Evolutionary conservation across 495 filamentous ascomycete genomes (phyloP), one percentile per base, ranked within the genome.

Genomic region (Bathelium albidoporum): DNA sequence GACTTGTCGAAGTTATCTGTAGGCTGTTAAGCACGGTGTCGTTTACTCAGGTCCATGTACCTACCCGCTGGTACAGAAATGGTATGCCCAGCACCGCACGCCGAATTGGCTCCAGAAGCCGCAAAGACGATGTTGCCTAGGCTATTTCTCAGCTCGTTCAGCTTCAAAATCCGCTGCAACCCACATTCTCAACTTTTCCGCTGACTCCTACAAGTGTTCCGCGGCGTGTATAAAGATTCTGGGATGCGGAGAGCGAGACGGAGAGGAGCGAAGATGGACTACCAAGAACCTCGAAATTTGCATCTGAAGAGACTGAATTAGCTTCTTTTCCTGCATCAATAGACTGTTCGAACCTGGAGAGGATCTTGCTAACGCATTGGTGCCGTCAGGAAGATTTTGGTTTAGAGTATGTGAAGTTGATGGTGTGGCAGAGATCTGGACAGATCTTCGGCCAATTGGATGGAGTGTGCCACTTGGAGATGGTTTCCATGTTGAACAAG

Each of bases 261-360:
- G 91, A 95, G 69, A 98, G 88, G 53, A 98, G 82, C 36, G 95
- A 96, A 72, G 89, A 92, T 2, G 91, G 89, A 24, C 89, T 80
- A 58, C 91, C 94, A 65, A 97, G 76, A 32, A 97, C 90, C 71
- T 97, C 90, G 72, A 98, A 98, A 61, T 85, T 85, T 22, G 93
- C 94, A 85, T 97, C 94, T 96, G 64, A 62, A 68, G 1, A 7
- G n/a, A 22, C 12, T 29, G 5, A 29, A 39, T 63, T 39, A 67
- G 60, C 58, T 22, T 32, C 14, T 4, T 32, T 20, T 20, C 60
- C 26, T 59, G 26, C 11, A 22, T 22, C 24, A 36, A 32, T 60
- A 31, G 4, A 9, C 4, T 55, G 31, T 31, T 2, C 26, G 5
- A 68, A 74, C 72, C 72, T 59, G 70, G 69, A 59, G 59, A 24